Base-by-base conservation (phyloP, 306 rosid genomes). In the Vigna nakashimae region DNA sequence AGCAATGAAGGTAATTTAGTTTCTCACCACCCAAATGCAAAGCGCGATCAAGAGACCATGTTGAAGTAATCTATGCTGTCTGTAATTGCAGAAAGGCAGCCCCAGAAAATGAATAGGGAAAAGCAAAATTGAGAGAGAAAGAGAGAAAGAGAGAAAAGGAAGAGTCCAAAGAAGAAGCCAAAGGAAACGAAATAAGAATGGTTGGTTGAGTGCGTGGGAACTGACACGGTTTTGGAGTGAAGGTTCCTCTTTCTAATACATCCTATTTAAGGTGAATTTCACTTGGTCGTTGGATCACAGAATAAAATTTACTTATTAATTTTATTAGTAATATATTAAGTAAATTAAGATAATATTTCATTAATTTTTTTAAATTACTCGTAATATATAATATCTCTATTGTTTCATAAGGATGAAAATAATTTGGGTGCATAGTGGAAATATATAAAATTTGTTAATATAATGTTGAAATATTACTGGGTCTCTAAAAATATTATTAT, bases 1-100 rank as follows among this genome's bases (percentile, higher is more conserved):
- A 77, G 2, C n/a, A 59, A 67, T 4, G 60, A 34, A 68, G 53
- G 71, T 6, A 74, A 36, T 81, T 60, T 9, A 81, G 64, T 67
- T 68, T 12, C 71, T 82, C 12, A 82, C 76, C 75, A 57, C 34
- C 16, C 63, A 22, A 14, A 56, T 56, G 28, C 3, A 53, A 15
- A 50, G 55, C 20, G 55, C 18, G 11, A 51, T 51, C 67, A 52
- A 7, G 45, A 17, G 78, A 52, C 7, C 49, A 32, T 32, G 73
- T 11, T 5, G 16, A 32, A 52, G 22, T 51, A 51, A 51, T 51
- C 10, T 51, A n/a, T n/a, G 57, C 15, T 42, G 15, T 13, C 3
- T 20, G 67, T 22, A 30, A 43, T 52, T 32, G 20, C 26, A 9
- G 52, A 73, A 32, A 62, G 34, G 63, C 28, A 34, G 71, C 12